These are phyloP conservation scores for Termitomyces sp. DNA, from an alignment of 1,284 basidiomycete species.

Conservation along the genomic window DNA sequence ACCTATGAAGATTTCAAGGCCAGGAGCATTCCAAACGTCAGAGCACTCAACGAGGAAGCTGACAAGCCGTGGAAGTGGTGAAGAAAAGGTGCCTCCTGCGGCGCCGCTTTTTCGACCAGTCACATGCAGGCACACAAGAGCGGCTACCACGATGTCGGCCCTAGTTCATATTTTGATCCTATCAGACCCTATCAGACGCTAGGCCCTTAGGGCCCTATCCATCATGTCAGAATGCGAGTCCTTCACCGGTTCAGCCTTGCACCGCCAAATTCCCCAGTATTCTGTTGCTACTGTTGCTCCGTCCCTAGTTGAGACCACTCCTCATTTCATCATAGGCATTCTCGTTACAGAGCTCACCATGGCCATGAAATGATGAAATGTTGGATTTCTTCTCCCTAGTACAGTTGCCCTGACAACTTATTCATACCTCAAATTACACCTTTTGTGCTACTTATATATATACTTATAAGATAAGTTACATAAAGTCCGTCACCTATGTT, in stretches of 20 bases:
- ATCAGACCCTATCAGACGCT: not conserved
- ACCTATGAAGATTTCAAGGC: slow-evolving; percentile 1
- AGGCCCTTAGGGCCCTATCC: too few relatives aligned
- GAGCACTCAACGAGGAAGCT: not conserved
- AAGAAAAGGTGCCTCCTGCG: slow-evolving; percentile 3
- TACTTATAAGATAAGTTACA: too few relatives aligned
- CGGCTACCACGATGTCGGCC: not conserved
- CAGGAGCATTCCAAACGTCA: slow-evolving; percentile 6
- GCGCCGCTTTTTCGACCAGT: slow-evolving; percentile 5
- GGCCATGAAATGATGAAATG: not conserved
- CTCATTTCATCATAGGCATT: not conserved
- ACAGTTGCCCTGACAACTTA: not conserved
- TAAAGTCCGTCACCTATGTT: too few relatives aligned
- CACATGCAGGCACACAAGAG: slow-evolving; percentile 10
- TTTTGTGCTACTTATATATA: too few relatives aligned
- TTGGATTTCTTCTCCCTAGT: not conserved
- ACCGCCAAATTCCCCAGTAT: not conserved
- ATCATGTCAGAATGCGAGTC: not conserved
- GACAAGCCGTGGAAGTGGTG: not conserved
- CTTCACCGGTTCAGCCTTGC: too few relatives aligned
- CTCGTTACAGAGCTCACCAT: not conserved
- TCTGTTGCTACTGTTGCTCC: not conserved
- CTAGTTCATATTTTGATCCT: slow-evolving; percentile 3
- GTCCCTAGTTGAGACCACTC: not conserved
- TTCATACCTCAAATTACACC: too few relatives aligned